Percentiles rank a stretch among this genome's conserved stretches.
Evolutionary conservation across 371 early-diverging fungal genomes (phyloP).

Genomic region (Actinomortierella wolfii): DNA sequence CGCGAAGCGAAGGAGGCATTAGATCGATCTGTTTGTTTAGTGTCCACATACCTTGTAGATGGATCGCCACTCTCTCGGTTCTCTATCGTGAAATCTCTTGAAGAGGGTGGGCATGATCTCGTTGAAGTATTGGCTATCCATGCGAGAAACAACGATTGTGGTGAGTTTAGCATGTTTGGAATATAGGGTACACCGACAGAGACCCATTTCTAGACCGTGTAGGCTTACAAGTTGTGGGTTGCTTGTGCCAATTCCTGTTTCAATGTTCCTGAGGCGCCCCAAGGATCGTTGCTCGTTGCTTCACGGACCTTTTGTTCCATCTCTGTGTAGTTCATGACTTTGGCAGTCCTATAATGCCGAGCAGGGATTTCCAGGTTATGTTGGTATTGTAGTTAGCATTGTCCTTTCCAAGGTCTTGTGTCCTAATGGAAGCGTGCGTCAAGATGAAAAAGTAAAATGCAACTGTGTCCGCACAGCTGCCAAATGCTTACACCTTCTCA

Average conservation of each 20-base stretch:
- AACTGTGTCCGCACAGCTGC: background rate
- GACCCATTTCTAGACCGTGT: background rate
- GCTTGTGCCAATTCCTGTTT: constrained; percentile 91
- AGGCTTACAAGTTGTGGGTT: constrained; percentile 75
- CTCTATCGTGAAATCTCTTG: constrained; percentile 83
- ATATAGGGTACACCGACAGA: too few species aligned
- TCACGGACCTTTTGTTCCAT: constrained; percentile 89
- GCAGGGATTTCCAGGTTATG: too few species aligned
- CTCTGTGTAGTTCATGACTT: constrained; percentile 84
- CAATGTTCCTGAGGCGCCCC: constrained; percentile 92
- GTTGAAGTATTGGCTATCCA: constrained; percentile 78
- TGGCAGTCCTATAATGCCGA: constrained; percentile 37
- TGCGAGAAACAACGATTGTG: background rate
- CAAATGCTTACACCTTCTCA: constrained; percentile 34
- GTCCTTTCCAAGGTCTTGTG: too few species aligned
- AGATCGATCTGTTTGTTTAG: background rate
- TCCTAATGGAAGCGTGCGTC: too few species aligned
- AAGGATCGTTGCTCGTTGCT: constrained; percentile 83
- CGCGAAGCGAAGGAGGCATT: background rate
- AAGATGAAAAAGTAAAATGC: background rate
- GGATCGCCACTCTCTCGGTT: constrained; percentile 88
- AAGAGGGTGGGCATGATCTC: constrained; percentile 94
- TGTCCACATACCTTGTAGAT: constrained; percentile 96
- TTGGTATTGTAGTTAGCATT: too few species aligned
- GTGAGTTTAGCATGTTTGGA: too few species aligned